phyloP scores from a whole-genome alignment of 768 basidiomycete genomes.

The Sistotremastrum niveocremeum region DNA sequence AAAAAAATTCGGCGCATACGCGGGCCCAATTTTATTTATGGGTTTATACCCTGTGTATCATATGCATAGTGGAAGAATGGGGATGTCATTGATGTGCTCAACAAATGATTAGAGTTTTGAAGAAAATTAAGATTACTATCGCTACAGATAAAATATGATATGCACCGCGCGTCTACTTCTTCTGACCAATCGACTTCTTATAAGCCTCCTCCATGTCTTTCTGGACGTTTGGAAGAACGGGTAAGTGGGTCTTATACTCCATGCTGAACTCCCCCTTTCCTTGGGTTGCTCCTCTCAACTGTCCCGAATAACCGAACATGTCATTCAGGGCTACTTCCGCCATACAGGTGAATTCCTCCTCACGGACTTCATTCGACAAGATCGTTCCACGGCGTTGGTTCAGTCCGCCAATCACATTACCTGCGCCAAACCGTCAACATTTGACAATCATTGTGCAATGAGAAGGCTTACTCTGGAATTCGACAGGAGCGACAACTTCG shows the following conservation, averaged over 20 bases:
- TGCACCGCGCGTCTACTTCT: conserved; percentile 38
- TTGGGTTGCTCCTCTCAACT: conserved; percentile 86
- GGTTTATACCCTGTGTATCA: too few species aligned
- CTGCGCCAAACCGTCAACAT: conserved; percentile 20
- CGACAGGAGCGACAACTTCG: conserved; percentile 88
- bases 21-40: too few species aligned
- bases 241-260: conserved; percentile 67
- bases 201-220: conserved; percentile 81
- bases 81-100: too few species aligned
- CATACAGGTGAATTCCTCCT: conserved; percentile 87
- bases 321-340: conserved; percentile 94
- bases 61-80: too few species aligned
- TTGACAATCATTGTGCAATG: neutral
- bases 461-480: conserved; percentile 69
- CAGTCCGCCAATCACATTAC: conserved; percentile 83
- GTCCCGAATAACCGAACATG: conserved; percentile 96
- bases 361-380: conserved; percentile 88
- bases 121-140: too few species aligned
- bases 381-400: conserved; percentile 90
- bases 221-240: conserved; percentile 78
- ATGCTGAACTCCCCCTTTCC: conserved; percentile 88
- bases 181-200: conserved; percentile 60
- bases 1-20: neutral
- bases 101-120: too few species aligned
- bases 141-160: too few species aligned